Evolutionary conservation across 1,284 basidiomycete species (phyloP).

Genomic region (Pterulicium gracile): DNA sequence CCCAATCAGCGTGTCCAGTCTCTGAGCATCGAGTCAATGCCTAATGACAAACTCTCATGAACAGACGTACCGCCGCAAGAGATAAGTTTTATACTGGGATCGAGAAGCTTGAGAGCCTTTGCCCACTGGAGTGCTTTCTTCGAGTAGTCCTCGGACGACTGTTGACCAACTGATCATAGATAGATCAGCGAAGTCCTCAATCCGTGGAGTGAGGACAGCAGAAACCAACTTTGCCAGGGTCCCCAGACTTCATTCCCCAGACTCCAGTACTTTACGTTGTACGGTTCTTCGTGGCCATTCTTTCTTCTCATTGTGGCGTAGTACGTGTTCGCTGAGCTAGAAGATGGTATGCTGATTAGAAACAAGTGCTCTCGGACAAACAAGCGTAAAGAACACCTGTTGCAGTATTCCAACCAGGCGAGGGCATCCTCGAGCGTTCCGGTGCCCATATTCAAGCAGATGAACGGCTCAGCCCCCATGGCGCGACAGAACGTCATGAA

Average conservation of each 20-base stretch:
- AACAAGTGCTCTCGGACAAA: background rate
- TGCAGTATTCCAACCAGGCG: slow-evolving; percentile 61
- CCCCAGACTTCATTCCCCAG: slow-evolving; percentile 46
- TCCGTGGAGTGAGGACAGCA: no score
- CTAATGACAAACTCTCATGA: no score
- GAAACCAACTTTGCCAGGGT: slow-evolving; percentile 42
- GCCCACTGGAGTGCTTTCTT: slow-evolving; percentile 54
- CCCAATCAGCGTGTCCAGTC: slow-evolving; percentile 34
- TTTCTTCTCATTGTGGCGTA: slow-evolving; percentile 52
- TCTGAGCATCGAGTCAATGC: no score
- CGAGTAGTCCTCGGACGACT: slow-evolving; percentile 47
- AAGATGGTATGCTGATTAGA: background rate
- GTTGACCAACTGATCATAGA: slow-evolving; percentile 37
- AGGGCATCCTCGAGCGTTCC: slow-evolving; percentile 52
- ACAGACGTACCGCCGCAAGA: slow-evolving; percentile 39
- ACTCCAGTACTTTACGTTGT: slow-evolving; percentile 37
- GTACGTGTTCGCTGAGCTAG: slow-evolving; percentile 29
- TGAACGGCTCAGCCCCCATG: slow-evolving; percentile 44
- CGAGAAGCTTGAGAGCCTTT: slow-evolving; percentile 48
- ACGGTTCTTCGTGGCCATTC: slow-evolving; percentile 48
- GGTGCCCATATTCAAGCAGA: slow-evolving; percentile 59
- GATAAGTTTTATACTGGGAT: slow-evolving; percentile 46
- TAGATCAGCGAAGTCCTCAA: no score
- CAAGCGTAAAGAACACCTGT: slow-evolving; percentile 25
- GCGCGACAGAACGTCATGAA: slow-evolving; percentile 38